phyloP scores from a whole-genome alignment of 805 yeast genomes.

The Lipomyces yamanashiensis region DNA sequence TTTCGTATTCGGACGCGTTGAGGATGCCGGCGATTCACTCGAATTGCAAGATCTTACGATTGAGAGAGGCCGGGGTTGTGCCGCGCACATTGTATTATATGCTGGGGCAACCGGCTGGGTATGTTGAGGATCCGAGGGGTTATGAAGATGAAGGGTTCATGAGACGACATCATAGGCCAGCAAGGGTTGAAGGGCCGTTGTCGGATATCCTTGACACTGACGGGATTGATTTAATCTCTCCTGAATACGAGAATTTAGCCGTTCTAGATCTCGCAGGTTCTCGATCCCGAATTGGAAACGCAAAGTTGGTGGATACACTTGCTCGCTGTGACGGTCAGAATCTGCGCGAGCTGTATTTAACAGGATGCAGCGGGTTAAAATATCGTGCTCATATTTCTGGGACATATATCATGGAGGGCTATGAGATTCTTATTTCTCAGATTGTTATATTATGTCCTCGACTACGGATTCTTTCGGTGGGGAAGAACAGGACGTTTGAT shows the following conservation, averaged over 20 bases:
- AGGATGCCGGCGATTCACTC: slow-evolving; percentile 25
- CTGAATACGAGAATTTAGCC: slow-evolving; percentile 17
- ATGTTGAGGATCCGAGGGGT: slow-evolving; percentile 14
- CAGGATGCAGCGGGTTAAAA: slow-evolving; percentile 8
- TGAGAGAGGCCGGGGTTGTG: slow-evolving; percentile 13
- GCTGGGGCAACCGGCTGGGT: slow-evolving; percentile 12
- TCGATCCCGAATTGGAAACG: slow-evolving; percentile 12
- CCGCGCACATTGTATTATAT: slow-evolving; percentile 13
- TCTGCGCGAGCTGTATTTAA: slow-evolving; percentile 6
- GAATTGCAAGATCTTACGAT: neutral
- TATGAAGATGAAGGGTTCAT: slow-evolving; percentile 8
- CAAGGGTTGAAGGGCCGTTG: slow-evolving; percentile 10
- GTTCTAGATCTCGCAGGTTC: slow-evolving; percentile 23
- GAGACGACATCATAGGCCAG: neutral
- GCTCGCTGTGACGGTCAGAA: slow-evolving; percentile 15
- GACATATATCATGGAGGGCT: neutral
- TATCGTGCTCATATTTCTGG: neutral
- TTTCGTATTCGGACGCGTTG: slow-evolving; percentile 16
- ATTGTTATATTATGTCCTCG: slow-evolving; percentile 9
- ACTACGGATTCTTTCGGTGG: slow-evolving; percentile 5
- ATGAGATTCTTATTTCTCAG: neutral
- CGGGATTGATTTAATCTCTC: neutral
- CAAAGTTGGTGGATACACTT: slow-evolving; percentile 8
- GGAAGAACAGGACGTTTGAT: slow-evolving; percentile 9
- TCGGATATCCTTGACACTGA: neutral